Base-by-base conservation (phyloP, 2,329 filamentous ascomycete species). In the Pochonia chlamydosporia region DNA sequence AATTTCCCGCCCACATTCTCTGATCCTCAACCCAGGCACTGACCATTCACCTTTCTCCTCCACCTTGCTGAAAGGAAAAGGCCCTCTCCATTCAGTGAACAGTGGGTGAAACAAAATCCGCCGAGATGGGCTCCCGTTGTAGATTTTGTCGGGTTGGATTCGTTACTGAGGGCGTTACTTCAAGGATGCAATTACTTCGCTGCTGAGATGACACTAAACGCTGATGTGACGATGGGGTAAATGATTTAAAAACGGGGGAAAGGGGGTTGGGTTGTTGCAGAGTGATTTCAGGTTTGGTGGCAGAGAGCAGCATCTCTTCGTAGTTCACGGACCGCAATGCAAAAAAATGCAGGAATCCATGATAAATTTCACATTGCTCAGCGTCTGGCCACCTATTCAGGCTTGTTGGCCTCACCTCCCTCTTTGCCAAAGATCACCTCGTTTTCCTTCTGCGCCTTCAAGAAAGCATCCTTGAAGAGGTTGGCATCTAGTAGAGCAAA, bases 391-490 rank as follows among this genome's bases (percentile, higher is more conserved):
- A 11, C 13, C 43, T 49, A 49, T 40, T 49, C 47, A 25, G 47
- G 3, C 43, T 43, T 49, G 39, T 31, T 40, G 28, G 43, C 24
- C 18, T 42, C 28, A 7, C 13, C 56, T 46, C 59, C 60, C 25
- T 59, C 60, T 67, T 78, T 74, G 56, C 72, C 74, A 74, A 96
- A 95, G 49, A 96, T 76, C 56, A 80, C 82, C 78, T 93, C 90
- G 72, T 97, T 99, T 67, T 96, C 90, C 74, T 92, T 84, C 76
- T 96, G 91, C 46, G 93, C 92, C 78, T 95, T 90, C 74, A 95
- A 83, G 76, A 97, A 97, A 48, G 89, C 85, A 56, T 97, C 92
- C 80, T 96, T 97, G 83, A 99, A 97, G 52, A 83, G 76, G 71
- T 96, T 95, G 76, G 93, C 93, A 64, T 97, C 90, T 96, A 55